Evolutionary conservation across 1,284 basidiomycete genomes (phyloP), one percentile per base, ranked within the genome.

Genomic region (Moesziomyces sp.): DNA sequence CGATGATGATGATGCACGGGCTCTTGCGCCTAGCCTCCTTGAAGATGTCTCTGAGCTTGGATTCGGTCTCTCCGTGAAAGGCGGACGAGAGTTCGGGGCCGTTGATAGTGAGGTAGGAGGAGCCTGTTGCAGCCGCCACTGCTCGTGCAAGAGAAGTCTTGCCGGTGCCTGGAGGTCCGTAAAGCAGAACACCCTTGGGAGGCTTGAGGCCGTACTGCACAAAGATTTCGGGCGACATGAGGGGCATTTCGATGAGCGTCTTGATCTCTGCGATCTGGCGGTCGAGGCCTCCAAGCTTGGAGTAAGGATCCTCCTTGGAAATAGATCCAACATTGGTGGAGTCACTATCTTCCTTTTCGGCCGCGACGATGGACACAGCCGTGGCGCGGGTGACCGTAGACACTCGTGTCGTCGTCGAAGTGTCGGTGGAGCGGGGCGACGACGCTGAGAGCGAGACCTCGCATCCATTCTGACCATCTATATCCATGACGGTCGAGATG

Each of bases 31-130:
- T 88, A 0, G 97, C 97, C 76, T 94, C 90, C 26, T 88, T 88
- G 84, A 99, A 99, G 0, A 99, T 91, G 23, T 91, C 91, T 19
- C 96, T 90, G 19, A 99, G 87, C 66, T 91, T 90, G 4, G 92
- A 90, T 84, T 99, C 96, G 1, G 95, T 97, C 86, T 99, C 96
- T 45, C 96, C 96, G 79, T 98, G 96, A 81, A 93, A 98, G 0
- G 94, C 93, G 14, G 93, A 94, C 0, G 92, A 93, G 18, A 99
- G 89, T 83, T 97, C 94, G 3, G 97, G 93, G 0, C 97, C 97
- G 75, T 97, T 96, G 81, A 98, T 91, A 19, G 64, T 78, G 51
- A 79, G 67, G n/a, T 77, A 76, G 4, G 78, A 72, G 10, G 77
- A 78, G 5, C 73, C 68, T 13, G 77, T 69, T 3, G 83, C 80